Evolutionary conservation across 129 eudicot species (phyloP), one percentile per base, ranked within the genome.

Genomic region (Oenanthe sinensis): DNA sequence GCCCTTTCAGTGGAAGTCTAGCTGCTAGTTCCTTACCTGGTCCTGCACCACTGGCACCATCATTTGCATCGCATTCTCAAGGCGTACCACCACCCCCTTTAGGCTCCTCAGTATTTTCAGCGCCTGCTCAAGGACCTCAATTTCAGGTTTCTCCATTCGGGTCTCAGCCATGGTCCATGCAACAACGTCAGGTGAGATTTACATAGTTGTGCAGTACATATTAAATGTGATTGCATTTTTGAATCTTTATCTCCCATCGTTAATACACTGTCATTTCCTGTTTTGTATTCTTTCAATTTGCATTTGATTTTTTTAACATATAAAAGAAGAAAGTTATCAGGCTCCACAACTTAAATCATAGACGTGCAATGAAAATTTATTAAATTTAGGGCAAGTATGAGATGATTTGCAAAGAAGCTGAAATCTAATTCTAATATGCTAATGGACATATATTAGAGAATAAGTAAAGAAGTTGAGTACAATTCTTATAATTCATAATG

Each of bases 161-260:
- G 45, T 81, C 89, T 74, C 97, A 87, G 85, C 83, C 94, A 43
- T 95, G 98, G 98, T 89, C 82, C 70, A 76, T 81, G 86, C 96
- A 85, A 83, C 80, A 87, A n/a, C 88, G 77, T 65, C 98, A 91
- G 90, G 98, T 91, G 77, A 79, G 71, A 40, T 81, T 73, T 68
- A 11, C 42, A 15, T 43, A 70, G 33, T 60, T n/a, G 15, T 24
- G 33, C n/a, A n/a, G 6, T 48, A 74, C 37, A 76, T 79, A 17
- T 79, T 19, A 36, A 33, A 45, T 16, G 49, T 55, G 63, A 28
- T 49, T 30, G 39, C 20, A 20, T 75, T 62, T 58, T 33, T 6
- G 11, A 40, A 45, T 77, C 72, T 5, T 24, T 72, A 42, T 9
- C 13, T 50, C 30, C 50, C 17, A n/a, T 20, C 8, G 65, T 55